Evolutionary conservation across 2,329 filamentous ascomycete species (phyloP), one percentile per base, ranked within the genome.

Genomic region (Colletotrichum sp.): DNA sequence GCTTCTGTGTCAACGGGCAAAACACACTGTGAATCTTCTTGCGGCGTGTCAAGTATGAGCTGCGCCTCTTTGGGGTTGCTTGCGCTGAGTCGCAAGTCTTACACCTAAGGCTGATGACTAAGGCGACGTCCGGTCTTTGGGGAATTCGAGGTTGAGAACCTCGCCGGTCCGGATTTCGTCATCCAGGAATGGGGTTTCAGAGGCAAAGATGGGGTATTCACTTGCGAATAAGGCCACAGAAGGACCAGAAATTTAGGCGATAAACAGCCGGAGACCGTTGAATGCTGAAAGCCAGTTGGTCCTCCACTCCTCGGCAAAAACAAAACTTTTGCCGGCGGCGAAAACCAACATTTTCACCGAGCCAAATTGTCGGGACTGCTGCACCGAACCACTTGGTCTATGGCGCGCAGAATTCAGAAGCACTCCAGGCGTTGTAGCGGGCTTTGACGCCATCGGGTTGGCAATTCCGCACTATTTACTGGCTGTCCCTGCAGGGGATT

Each of bases 331-430:
- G 57, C 74, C 74, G 74, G 39, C 74, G 70, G 74, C 19, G 6
- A 48, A 75, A 66, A 69, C 11, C 9, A 28, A 19, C 34, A 39
- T 15, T 61, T 68, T 73, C 9, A 59, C 74, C 70, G 74, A 75
- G 34, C 32, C 9, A 48, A 9, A 61, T 28, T 11, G 22, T 36
- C 36, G 55, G 67, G 52, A 61, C 32, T 69, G 55, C 55, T 61
- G 36, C 36, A 66, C 63, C 63, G 63, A 66, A 32, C 34, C 48
- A 28, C 63, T 39, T 66, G 12, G 15, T 25, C 61, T 25, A 25
- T 64, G 36, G 63, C 16, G 34, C 44, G 48, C 68, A 55, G 61
- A 36, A 52, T 27, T 57, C 28, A 68, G 48, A 32, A 61, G 52
- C 27, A 36, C 52, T 32, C 36, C 57, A 63, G 28, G 59, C 39